These are phyloP conservation scores for Oleoguttula mirabilis DNA, from an alignment of 495 filamentous ascomycete species.

Conservation along the genomic window DNA sequence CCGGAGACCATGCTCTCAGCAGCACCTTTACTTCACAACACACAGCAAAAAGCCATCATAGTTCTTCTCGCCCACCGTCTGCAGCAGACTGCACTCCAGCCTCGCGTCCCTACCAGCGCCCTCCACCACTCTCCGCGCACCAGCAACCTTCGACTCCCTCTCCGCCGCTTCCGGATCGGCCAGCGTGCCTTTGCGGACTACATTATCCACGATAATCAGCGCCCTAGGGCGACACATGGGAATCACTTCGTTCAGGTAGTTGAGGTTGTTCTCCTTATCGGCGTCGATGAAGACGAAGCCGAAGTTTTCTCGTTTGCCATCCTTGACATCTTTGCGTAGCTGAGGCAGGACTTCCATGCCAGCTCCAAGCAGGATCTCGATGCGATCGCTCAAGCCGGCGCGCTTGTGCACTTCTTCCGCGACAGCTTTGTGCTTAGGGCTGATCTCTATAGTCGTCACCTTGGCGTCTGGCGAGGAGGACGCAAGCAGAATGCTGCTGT, in stretches of 20 bases:
- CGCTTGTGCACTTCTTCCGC: conserved; percentile 23
- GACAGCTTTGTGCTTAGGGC: conserved; percentile 21
- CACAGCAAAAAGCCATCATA: conserved; percentile 41
- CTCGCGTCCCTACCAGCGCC: conserved; percentile 33
- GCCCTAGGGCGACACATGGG: conserved; percentile 20
- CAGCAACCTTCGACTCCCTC: conserved; percentile 14
- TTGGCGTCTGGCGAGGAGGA: conserved; percentile 15
- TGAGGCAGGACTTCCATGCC: conserved; percentile 27
- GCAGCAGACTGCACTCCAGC: conserved; percentile 37
- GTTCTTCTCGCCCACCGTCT: conserved; percentile 41
- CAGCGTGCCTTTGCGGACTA: conserved; percentile 26
- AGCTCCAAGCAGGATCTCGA: conserved; percentile 24
- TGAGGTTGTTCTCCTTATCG: conserved; percentile 32
- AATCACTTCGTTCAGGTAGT: conserved; percentile 24
- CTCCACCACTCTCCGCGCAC: conserved; percentile 29
- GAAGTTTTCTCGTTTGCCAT: conserved; percentile 24
- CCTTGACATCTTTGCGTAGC: conserved; percentile 24
- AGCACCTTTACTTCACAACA: conserved; percentile 8
- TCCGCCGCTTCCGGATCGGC: conserved; percentile 16
- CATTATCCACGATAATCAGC: conserved; percentile 30
- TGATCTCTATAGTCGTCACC: conserved; percentile 25
- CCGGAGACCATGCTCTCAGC: too few relatives aligned
- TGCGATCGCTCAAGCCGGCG: conserved; percentile 24
- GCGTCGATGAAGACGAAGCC: conserved; percentile 31
- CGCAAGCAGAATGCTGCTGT: conserved; percentile 28